A percentile compares a stretch with the other conserved stretches of the same genome.
Evolutionary conservation across 768 basidiomycete genomes (phyloP).

Genomic region (Amanita exitialis): DNA sequence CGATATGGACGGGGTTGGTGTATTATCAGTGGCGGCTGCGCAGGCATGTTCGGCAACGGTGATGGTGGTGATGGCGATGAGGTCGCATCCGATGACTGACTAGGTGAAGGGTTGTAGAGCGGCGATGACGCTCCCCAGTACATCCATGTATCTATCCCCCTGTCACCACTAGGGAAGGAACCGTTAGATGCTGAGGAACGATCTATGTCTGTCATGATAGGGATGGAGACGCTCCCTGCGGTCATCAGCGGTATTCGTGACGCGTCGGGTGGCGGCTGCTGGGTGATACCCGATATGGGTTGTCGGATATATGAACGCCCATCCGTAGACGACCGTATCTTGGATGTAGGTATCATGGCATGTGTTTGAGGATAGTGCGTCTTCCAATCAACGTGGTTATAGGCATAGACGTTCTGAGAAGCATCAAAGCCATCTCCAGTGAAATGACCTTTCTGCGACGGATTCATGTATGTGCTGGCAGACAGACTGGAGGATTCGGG

Average conservation of each 20-base stretch:
- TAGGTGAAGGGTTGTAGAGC: slow-evolving; percentile 10
- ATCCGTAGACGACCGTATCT: slow-evolving; percentile 2
- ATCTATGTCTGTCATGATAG: background rate
- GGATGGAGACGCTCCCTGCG: background rate
- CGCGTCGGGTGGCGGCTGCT: background rate
- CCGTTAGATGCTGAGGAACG: background rate
- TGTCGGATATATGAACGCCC: background rate
- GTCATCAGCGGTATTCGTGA: background rate
- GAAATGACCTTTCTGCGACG: background rate
- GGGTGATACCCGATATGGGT: background rate
- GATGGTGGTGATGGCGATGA: slow-evolving; percentile 6
- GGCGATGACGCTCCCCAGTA: background rate
- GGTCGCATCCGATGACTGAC: slow-evolving; percentile 7
- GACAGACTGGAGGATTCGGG: background rate
- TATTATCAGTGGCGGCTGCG: slow-evolving; percentile 21
- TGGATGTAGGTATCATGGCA: background rate
- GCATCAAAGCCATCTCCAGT: background rate
- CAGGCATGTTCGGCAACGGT: slow-evolving; percentile 13
- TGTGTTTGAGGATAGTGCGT: background rate
- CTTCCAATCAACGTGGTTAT: background rate
- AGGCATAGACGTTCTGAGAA: background rate
- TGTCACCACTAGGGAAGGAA: background rate
- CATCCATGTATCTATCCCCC: background rate
- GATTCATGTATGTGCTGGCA: background rate
- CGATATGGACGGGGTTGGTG: slow-evolving; percentile 38